These are phyloP conservation scores for Eutrema yunnanense DNA, from an alignment of 345 rosid species.

Conservation along the genomic window DNA sequence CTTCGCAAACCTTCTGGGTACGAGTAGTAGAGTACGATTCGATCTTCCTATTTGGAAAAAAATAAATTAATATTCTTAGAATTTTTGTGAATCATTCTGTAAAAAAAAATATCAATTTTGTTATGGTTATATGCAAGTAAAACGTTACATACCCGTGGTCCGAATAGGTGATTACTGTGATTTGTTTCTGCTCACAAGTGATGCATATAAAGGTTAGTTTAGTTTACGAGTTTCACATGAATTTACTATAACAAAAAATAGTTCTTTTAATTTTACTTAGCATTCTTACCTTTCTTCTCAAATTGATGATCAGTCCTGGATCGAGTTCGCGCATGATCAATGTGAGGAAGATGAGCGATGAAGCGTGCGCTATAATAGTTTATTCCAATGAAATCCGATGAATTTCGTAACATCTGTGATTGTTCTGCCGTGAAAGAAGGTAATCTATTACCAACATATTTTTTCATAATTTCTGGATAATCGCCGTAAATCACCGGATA, in stretches of 20 bases:
- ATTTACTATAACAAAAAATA: neutral
- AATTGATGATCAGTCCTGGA: constrained; percentile 6
- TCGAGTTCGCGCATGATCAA: neutral
- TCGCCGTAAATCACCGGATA: constrained; percentile 20
- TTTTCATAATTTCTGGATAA: constrained; percentile 17
- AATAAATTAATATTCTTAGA: neutral
- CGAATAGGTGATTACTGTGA: constrained; percentile 5
- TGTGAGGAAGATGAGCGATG: neutral
- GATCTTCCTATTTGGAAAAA: neutral
- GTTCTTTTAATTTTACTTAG: neutral
- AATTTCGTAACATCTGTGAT: constrained; percentile 21
- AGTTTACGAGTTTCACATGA: neutral
- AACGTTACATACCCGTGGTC: constrained; percentile 13
- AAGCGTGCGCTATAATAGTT: constrained; percentile 10
- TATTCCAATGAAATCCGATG: constrained; percentile 17
- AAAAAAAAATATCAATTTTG: neutral
- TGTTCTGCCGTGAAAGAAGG: constrained; percentile 19
- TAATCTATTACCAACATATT: neutral
- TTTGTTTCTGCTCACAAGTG: constrained; percentile 1
- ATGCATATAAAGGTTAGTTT: neutral
- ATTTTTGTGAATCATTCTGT: neutral
- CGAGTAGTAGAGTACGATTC: neutral
- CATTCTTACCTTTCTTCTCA: neutral
- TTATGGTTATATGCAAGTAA: neutral
- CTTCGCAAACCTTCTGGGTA: constrained; percentile 16